Percentiles rank a stretch among this genome's conserved stretches.
These are phyloP conservation scores for Verticillium nubilum DNA, from an alignment of 2,329 filamentous ascomycete species.

Conservation along the genomic window DNA sequence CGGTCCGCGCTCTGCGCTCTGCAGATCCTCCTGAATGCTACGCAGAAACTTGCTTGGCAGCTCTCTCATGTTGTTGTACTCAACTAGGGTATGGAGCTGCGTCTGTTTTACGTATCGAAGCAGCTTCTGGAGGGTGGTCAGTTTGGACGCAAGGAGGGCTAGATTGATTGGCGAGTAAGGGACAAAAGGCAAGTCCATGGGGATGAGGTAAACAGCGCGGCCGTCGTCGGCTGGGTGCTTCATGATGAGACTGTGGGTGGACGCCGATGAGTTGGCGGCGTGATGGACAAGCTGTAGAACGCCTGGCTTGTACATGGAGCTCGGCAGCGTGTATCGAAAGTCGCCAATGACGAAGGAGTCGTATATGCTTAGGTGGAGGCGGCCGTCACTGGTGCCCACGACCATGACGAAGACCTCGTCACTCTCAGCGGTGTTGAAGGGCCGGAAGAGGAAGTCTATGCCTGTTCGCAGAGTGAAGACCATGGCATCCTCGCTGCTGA, in stretches of 20 bases:
- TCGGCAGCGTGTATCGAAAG: constrained; percentile 45
- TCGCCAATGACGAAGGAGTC: constrained; percentile 77
- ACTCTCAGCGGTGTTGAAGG: constrained; percentile 56
- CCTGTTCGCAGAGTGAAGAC: constrained; percentile 66
- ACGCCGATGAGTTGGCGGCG: constrained; percentile 65
- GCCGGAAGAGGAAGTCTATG: constrained; percentile 64
- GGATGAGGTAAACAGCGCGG: constrained; percentile 55
- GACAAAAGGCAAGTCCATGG: constrained; percentile 79
- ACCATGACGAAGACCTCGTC: constrained; percentile 77
- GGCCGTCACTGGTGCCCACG: constrained; percentile 65
- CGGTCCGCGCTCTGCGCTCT: constrained; percentile 51
- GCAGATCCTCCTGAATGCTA: constrained; percentile 70
- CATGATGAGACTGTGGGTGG: constrained; percentile 71
- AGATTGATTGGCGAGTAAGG: constrained; percentile 73
- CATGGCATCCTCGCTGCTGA: constrained; percentile 44
- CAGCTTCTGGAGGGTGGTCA: constrained; percentile 81
- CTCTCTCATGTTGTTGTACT: constrained; percentile 79
- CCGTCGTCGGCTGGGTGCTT: constrained; percentile 33
- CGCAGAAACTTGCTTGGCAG: constrained; percentile 73
- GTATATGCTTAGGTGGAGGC: constrained; percentile 74
- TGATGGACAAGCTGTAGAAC: constrained; percentile 48
- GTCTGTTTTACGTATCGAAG: constrained; percentile 80
- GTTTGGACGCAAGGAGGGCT: constrained; percentile 78
- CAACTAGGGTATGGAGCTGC: constrained; percentile 69
- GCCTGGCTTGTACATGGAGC: constrained; percentile 12